Percentiles rank a stretch among this genome's conserved stretches.
phyloP scores from a whole-genome alignment of 169 alveolate genomes.

The Plasmodium fragile region DNA sequence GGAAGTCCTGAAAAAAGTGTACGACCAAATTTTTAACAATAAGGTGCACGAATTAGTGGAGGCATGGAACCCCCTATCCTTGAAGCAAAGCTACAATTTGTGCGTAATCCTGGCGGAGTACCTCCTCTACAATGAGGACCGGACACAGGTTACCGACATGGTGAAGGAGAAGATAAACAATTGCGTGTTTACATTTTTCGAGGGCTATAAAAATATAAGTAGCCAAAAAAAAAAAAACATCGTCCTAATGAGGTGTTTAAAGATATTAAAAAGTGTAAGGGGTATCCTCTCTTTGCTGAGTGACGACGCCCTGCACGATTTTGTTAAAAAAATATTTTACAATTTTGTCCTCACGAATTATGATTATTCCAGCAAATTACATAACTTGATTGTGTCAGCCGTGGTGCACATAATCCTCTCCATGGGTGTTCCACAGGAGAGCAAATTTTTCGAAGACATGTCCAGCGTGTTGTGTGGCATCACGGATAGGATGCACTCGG shows the following conservation, averaged over 20 bases:
- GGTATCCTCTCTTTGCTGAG: constrained; percentile 5
- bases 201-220: constrained; percentile 37
- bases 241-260: constrained; percentile 73
- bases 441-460: constrained; percentile 8
- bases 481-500: neutral
- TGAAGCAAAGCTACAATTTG: constrained; percentile 67
- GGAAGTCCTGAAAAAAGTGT: constrained; percentile 22
- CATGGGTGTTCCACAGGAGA: constrained; percentile 6
- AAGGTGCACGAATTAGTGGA: constrained; percentile 51
- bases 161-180: constrained; percentile 16
- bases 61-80: constrained; percentile 59
- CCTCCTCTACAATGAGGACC: constrained; percentile 21
- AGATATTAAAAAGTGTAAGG: constrained; percentile 37
- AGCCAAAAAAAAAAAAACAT: constrained; percentile 47
- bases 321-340: constrained; percentile 37
- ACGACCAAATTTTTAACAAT: constrained; percentile 27
- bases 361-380: constrained; percentile 54
- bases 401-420: constrained; percentile 42
- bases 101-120: constrained; percentile 36
- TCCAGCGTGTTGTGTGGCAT: neutral
- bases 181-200: constrained; percentile 31
- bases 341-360: constrained; percentile 42
- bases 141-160: neutral
- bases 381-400: constrained; percentile 20
- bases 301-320: constrained; percentile 23